Evolutionary conservation across 176 grass and related monocot genomes (phyloP).

Genomic region (Ensete glaucum): DNA sequence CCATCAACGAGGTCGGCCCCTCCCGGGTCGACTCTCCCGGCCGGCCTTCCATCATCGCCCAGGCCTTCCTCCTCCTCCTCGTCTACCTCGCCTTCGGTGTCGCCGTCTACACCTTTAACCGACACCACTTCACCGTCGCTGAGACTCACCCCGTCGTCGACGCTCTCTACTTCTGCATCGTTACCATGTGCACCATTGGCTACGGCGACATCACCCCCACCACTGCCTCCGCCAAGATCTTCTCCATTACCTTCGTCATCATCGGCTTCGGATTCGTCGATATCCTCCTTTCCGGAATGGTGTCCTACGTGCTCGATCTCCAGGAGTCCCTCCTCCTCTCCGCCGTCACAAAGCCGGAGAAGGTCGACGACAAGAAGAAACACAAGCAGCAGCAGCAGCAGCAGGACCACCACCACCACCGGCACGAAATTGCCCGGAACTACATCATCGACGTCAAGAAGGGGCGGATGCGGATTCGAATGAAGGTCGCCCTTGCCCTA

Average conservation of each 20-base stretch:
- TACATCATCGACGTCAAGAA: constrained; percentile 93
- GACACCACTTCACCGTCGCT: constrained; percentile 38
- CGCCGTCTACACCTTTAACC: constrained; percentile 57
- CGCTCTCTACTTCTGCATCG: constrained; percentile 96
- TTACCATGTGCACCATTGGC: constrained; percentile 94
- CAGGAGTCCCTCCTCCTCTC: constrained; percentile 92
- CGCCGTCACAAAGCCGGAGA: constrained; percentile 31
- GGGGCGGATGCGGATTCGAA: constrained; percentile 81
- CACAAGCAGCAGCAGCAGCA: not conserved
- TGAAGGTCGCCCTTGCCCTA: constrained; percentile 68
- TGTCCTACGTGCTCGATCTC: constrained; percentile 81
- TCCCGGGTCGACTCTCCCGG: constrained; percentile 6
- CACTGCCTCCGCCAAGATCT: constrained; percentile 69
- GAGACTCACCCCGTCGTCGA: constrained; percentile 77
- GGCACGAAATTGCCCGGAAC: constrained; percentile 37
- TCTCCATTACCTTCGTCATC: constrained; percentile 83
- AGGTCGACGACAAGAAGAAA: not conserved
- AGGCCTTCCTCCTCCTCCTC: constrained; percentile 61
- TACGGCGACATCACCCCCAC: constrained; percentile 87
- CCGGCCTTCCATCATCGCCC: constrained; percentile 47
- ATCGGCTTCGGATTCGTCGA: constrained; percentile 80
- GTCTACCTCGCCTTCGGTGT: constrained; percentile 73
- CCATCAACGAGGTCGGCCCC: constrained; percentile 18
- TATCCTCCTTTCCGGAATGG: constrained; percentile 87
- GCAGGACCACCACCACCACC: constrained; percentile 8